Conservation (phyloP, 768 basidiomycete genomes). For the Phlebiopsis gigantea region DNA sequence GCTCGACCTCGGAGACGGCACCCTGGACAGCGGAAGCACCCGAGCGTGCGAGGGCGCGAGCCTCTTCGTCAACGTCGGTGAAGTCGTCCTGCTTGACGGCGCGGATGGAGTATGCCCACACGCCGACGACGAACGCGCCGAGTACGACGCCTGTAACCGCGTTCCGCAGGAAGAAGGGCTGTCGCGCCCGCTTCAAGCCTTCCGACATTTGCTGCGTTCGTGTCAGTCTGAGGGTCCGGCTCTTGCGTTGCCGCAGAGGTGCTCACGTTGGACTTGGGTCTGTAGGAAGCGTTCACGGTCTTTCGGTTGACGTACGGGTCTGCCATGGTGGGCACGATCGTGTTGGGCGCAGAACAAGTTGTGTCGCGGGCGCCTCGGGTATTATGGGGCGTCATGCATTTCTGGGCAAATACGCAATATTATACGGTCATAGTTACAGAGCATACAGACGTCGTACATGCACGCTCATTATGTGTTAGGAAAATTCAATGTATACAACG, state of each 20-base stretch:
- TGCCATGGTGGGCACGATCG: not conserved
- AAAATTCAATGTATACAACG: not conserved
- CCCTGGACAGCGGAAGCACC: conserved; percentile 16
- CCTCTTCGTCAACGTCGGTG: conserved; percentile 80
- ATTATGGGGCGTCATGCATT: not conserved
- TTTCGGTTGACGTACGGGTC: conserved; percentile 28
- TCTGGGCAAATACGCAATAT: no score
- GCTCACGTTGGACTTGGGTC: conserved; percentile 33
- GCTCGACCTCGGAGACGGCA: conserved; percentile 27
- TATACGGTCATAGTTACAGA: no score
- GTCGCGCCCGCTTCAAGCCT: conserved; percentile 82
- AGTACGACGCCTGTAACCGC: conserved; percentile 70
- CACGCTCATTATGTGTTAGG: not conserved
- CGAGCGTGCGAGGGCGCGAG: conserved; percentile 43
- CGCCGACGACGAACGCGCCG: conserved; percentile 67
- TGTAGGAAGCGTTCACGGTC: conserved; percentile 30
- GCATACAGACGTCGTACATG: not conserved
- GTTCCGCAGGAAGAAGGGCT: conserved; percentile 77
- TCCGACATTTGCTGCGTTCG: conserved; percentile 72
- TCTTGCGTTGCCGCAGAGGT: conserved; percentile 3
- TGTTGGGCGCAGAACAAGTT: conserved; percentile 3
- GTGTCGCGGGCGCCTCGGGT: not conserved
- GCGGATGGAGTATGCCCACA: conserved; percentile 90
- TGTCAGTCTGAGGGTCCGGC: not conserved
- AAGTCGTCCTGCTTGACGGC: conserved; percentile 95